phyloP scores from a whole-genome alignment of 2,329 filamentous ascomycete species.

The Aspergillus ustus region DNA sequence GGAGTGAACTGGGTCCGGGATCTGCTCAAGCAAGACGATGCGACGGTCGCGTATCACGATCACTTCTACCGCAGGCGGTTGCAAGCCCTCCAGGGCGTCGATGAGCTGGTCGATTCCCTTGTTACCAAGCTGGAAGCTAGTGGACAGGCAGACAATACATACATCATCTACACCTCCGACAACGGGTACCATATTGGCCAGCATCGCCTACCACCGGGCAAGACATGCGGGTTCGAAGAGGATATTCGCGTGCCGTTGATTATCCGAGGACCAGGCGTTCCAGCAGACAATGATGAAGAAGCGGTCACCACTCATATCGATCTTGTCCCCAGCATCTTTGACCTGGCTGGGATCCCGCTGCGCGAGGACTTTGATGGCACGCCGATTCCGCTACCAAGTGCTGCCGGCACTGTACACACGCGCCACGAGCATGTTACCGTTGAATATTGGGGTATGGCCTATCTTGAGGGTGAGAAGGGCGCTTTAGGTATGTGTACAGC shows the following conservation, averaged over 20 bases:
- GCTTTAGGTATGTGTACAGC: constrained; percentile 4
- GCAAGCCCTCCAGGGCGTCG: constrained; percentile 57
- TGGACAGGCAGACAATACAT: constrained; percentile 55
- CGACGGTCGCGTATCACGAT: constrained; percentile 56
- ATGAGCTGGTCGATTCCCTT: constrained; percentile 56
- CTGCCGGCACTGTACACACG: constrained; percentile 12
- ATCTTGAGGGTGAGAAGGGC: constrained; percentile 20
- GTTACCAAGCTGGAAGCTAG: constrained; percentile 46
- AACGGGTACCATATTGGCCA: constrained; percentile 66
- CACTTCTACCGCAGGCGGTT: constrained; percentile 55
- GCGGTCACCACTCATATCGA: constrained; percentile 41
- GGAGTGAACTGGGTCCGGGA: constrained; percentile 51
- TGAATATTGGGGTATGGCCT: constrained; percentile 58
- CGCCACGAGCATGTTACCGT: constrained; percentile 60
- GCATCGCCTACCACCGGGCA: constrained; percentile 61
- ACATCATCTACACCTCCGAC: constrained; percentile 63
- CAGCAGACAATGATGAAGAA: neutral
- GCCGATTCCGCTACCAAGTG: constrained; percentile 50
- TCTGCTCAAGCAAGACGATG: constrained; percentile 50
- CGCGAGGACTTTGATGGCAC: constrained; percentile 60
- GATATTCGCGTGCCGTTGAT: constrained; percentile 19
- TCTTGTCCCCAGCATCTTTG: constrained; percentile 62
- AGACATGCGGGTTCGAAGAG: constrained; percentile 57
- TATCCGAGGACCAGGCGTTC: constrained; percentile 17
- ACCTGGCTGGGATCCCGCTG: constrained; percentile 40